These are phyloP conservation scores for Talaromyces sp. DNA, from an alignment of 2,329 filamentous ascomycete species.

Conservation along the genomic window DNA sequence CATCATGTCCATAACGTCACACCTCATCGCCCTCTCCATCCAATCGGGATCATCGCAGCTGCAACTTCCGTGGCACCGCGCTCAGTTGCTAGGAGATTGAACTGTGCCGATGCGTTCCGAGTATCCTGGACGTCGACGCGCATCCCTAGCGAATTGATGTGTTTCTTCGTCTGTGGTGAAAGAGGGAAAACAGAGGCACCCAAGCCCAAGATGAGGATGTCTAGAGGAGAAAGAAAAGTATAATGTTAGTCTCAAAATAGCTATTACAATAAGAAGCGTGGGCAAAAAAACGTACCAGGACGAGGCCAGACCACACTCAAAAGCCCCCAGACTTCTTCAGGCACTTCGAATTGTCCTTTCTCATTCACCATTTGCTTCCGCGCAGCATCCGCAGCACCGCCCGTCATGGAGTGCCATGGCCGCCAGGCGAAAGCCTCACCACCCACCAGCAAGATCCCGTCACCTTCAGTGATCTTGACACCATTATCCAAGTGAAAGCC, in stretches of 20 bases:
- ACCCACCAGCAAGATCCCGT: constrained; percentile 72
- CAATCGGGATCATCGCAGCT: constrained; percentile 80
- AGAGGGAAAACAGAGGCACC: constrained; percentile 72
- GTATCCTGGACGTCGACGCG: constrained; percentile 87
- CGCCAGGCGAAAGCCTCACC: constrained; percentile 87
- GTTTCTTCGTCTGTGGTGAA: constrained; percentile 66
- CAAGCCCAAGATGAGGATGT: constrained; percentile 84
- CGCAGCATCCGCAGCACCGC: constrained; percentile 17
- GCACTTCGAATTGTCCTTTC: constrained; percentile 78
- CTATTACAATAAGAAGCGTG: constrained; percentile 8
- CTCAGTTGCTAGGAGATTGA: constrained; percentile 93
- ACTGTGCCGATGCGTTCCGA: constrained; percentile 87
- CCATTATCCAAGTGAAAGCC: constrained; percentile 88
- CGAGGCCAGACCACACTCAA: constrained; percentile 79
- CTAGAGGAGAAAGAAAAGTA: constrained; percentile 39
- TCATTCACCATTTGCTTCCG: constrained; percentile 57
- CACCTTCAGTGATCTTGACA: constrained; percentile 61
- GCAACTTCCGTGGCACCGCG: constrained; percentile 79
- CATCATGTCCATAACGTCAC: neutral
- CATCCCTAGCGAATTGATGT: constrained; percentile 74
- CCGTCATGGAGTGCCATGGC: constrained; percentile 61
- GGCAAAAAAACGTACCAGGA: constrained; percentile 60
- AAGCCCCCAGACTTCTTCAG: constrained; percentile 66
- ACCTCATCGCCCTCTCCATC: constrained; percentile 57
- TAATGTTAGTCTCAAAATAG: constrained; percentile 9